These are phyloP conservation scores for Lactarius evosmus DNA, from an alignment of 768 basidiomycete species.

Conservation along the genomic window DNA sequence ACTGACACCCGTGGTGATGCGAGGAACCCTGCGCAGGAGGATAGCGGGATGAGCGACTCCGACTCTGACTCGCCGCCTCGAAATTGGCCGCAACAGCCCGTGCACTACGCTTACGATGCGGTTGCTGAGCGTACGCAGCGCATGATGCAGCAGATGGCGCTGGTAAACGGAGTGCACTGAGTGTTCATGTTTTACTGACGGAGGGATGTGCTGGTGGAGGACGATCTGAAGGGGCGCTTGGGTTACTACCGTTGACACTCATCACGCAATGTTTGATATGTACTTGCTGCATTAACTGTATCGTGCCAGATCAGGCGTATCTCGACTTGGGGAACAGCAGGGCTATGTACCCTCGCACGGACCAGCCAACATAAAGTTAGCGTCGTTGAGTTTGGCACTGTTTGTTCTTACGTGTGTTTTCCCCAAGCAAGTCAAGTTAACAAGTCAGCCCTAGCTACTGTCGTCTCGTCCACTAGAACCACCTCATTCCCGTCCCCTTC, in stretches of 20 bases:
- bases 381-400: slow-evolving; percentile 9
- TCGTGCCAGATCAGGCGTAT: slow-evolving; percentile 1
- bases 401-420: slow-evolving; percentile 13
- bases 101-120: slow-evolving; percentile 88
- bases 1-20: slow-evolving; percentile 29
- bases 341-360: neutral
- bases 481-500: neutral
- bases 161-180: slow-evolving; percentile 34
- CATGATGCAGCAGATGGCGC: slow-evolving; percentile 41
- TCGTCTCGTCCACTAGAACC: neutral
- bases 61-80: slow-evolving; percentile 49
- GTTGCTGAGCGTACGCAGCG: slow-evolving; percentile 76
- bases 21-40: slow-evolving; percentile 33
- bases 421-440: neutral
- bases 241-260: slow-evolving; percentile 14
- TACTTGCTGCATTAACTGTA: slow-evolving; percentile 21
- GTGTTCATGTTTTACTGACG: neutral
- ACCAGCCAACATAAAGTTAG: neutral
- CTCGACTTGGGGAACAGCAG: neutral
- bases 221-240: slow-evolving; percentile 10
- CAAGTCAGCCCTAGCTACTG: neutral
- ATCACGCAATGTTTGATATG: slow-evolving; percentile 26
- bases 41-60: slow-evolving; percentile 39
- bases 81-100: slow-evolving; percentile 44
- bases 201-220: neutral